A percentile compares a stretch with the other conserved stretches of the same genome.
phyloP scores from a whole-genome alignment of 2,329 filamentous ascomycete species.

The Pseudopithomyces maydicus region DNA sequence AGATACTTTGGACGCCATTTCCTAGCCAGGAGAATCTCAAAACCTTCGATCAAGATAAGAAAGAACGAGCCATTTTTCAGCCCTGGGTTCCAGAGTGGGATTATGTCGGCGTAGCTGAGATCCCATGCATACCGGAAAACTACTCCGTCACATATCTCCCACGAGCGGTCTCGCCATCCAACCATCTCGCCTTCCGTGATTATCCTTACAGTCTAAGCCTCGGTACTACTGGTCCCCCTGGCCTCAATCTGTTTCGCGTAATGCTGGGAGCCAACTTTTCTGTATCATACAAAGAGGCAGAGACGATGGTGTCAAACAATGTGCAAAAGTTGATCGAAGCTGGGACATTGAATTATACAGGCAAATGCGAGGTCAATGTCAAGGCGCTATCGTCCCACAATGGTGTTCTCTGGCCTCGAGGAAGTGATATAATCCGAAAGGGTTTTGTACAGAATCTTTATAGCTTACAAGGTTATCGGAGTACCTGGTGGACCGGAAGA shows the following conservation, averaged over 20 bases:
- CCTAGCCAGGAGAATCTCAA: conserved; percentile 16
- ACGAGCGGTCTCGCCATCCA: conserved; percentile 7
- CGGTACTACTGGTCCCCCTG: conserved; percentile 20
- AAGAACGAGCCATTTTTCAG: conserved; percentile 13
- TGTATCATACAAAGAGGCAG: background rate
- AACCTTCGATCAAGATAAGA: conserved; percentile 17
- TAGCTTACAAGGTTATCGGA: conserved; percentile 22
- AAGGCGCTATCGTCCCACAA: background rate
- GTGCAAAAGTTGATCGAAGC: background rate
- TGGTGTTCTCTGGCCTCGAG: background rate
- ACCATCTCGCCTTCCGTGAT: conserved; percentile 23
- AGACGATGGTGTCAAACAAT: background rate
- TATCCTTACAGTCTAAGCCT: conserved; percentile 16
- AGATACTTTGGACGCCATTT: conserved; percentile 22
- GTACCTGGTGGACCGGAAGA: conserved; percentile 27
- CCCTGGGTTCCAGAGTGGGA: conserved; percentile 12
- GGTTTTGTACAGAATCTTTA: conserved; percentile 29
- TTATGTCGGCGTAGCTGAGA: conserved; percentile 20
- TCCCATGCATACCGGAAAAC: conserved; percentile 27
- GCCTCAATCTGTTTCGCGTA: conserved; percentile 1
- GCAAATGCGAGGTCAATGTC: background rate
- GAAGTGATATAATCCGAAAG: conserved; percentile 11
- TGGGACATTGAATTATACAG: background rate
- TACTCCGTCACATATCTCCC: conserved; percentile 18
- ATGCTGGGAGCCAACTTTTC: background rate